Conservation (phyloP, 306 rosid genomes). For the Senna siamea region DNA sequence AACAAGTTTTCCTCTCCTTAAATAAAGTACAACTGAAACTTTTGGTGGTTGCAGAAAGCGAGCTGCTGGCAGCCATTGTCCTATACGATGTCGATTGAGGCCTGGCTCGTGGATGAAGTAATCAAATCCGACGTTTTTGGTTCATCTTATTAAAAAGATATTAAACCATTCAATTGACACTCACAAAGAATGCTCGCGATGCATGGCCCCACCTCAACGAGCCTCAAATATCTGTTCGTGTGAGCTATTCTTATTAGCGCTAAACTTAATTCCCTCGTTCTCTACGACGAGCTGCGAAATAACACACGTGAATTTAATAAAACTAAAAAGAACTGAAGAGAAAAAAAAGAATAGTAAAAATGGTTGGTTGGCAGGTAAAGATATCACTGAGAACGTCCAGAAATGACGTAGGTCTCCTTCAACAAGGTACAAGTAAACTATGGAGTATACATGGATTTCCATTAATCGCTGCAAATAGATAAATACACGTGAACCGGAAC, state of each 20-base stretch:
- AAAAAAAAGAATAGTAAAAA: neutral
- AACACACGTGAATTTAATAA: constrained; percentile 28
- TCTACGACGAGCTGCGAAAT: neutral
- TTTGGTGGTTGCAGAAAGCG: neutral
- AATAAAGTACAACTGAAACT: neutral
- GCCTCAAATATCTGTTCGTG: neutral
- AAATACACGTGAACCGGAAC: constrained; percentile 40
- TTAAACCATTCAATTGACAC: neutral
- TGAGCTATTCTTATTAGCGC: neutral
- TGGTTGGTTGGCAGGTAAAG: constrained; percentile 32
- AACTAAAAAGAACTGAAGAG: neutral
- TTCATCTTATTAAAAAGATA: neutral
- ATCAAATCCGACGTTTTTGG: constrained; percentile 11
- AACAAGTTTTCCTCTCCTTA: neutral
- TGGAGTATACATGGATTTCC: neutral
- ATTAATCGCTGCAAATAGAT: constrained; percentile 13
- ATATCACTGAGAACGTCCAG: neutral
- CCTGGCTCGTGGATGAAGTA: constrained; percentile 5
- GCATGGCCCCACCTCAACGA: neutral
- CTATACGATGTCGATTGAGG: neutral
- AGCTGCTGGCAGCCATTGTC: neutral
- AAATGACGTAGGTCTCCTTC: neutral
- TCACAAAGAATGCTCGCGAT: neutral
- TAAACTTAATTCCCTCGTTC: too few relatives aligned
- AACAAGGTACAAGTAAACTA: constrained; percentile 16